These are phyloP conservation scores for Leishmania aethiopica DNA, from an alignment of 208 protist genomes.

Conservation along the genomic window DNA sequence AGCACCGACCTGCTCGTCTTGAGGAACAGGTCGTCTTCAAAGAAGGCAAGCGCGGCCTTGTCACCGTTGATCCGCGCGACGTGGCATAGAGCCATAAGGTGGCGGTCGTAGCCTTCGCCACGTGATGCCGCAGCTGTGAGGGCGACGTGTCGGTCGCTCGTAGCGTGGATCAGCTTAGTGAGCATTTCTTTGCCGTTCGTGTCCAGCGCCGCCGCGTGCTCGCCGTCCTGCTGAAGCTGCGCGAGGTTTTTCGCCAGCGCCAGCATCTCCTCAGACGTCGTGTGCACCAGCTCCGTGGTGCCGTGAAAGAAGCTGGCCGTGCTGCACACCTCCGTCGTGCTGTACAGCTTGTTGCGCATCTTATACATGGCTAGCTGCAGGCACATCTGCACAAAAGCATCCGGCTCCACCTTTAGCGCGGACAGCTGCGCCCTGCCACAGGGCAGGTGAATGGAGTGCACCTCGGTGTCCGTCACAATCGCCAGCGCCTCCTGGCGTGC, in stretches of 20 bases:
- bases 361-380: conserved; percentile 86
- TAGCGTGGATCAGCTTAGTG: conserved; percentile 49
- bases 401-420: conserved; percentile 48
- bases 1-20: conserved; percentile 51
- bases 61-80: conserved; percentile 63
- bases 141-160: conserved; percentile 53
- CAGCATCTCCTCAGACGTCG: conserved; percentile 65
- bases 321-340: conserved; percentile 68
- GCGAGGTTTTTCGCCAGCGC: conserved; percentile 55
- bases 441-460: conserved; percentile 58
- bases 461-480: conserved; percentile 66
- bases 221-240: conserved; percentile 26
- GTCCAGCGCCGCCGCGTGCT: conserved; percentile 16
- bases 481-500: conserved; percentile 67
- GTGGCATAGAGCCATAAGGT: conserved; percentile 88
- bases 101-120: conserved; percentile 90
- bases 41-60: conserved; percentile 77
- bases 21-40: conserved; percentile 75
- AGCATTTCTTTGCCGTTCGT: conserved; percentile 42
- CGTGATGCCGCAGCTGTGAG: conserved; percentile 49
- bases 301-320: conserved; percentile 85
- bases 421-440: conserved; percentile 54
- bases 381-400: conserved; percentile 89
- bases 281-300: conserved; percentile 79
- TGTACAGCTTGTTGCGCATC: conserved; percentile 67